Percentiles rank a stretch among this genome's conserved stretches.
phyloP scores from a whole-genome alignment of 768 basidiomycete genomes.

The Leccinum pellstonianum region DNA sequence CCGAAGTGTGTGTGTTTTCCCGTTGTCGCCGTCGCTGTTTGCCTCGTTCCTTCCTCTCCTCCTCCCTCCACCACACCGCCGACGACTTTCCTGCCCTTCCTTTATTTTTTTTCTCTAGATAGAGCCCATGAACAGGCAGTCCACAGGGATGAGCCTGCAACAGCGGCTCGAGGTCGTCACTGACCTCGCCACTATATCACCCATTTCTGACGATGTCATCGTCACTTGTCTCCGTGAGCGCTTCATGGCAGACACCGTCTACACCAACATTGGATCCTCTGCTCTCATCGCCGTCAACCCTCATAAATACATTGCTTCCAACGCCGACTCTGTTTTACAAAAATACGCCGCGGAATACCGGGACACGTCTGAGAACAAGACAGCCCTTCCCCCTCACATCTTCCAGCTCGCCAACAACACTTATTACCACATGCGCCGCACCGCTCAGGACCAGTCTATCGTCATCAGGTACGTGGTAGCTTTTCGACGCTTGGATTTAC shows the following conservation, averaged over 20 bases:
- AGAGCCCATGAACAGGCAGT: constrained; percentile 41
- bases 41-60: constrained; percentile 21
- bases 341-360: constrained; percentile 87
- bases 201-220: constrained; percentile 79
- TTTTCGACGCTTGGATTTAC: not conserved
- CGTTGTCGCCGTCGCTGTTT: constrained; percentile 15
- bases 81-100: not conserved
- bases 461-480: constrained; percentile 68
- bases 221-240: constrained; percentile 83
- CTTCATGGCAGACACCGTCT: constrained; percentile 81
- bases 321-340: constrained; percentile 79
- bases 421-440: constrained; percentile 95
- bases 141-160: constrained; percentile 47
- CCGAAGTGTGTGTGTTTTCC: constrained; percentile 19
- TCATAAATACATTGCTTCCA: constrained; percentile 83
- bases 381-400: constrained; percentile 75
- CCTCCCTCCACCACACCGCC: constrained; percentile 9
- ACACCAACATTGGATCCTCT: constrained; percentile 70
- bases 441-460: constrained; percentile 89
- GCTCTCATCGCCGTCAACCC: constrained; percentile 88
- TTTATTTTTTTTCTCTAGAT: not conserved
- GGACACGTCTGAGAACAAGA: constrained; percentile 55
- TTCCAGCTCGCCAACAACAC: constrained; percentile 90
- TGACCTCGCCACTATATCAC: constrained; percentile 66
- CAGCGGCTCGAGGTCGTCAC: constrained; percentile 70